Conservation (phyloP, 2,329 filamentous ascomycete species). For the Camillea tinctor region DNA sequence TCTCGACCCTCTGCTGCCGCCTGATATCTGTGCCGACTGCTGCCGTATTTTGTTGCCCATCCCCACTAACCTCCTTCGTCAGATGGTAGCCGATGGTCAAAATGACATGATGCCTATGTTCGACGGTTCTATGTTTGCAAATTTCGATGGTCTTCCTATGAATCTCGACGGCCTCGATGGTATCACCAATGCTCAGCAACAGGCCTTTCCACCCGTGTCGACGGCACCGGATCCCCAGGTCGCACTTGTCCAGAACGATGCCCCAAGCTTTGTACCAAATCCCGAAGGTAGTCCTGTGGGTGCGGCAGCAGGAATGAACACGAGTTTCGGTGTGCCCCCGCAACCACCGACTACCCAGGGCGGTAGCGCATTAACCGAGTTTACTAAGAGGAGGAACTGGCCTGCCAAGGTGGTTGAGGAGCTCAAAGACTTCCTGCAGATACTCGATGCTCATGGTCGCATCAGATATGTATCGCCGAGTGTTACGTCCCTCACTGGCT, state of each 20-base stretch:
- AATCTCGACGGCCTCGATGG: conserved; percentile 29
- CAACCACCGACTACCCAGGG: conserved; percentile 31
- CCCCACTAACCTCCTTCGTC: conserved; percentile 5
- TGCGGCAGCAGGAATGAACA: conserved; percentile 26
- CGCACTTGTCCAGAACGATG: conserved; percentile 20
- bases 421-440: conserved; percentile 83
- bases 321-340: conserved; percentile 30
- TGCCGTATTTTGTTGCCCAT: background rate
- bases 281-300: conserved; percentile 23
- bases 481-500: conserved; percentile 72
- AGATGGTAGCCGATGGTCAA: conserved; percentile 28
- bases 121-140: conserved; percentile 25
- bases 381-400: conserved; percentile 70
- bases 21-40: background rate
- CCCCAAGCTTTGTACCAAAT: conserved; percentile 19
- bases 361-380: conserved; percentile 53
- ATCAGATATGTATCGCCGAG: conserved; percentile 86
- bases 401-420: conserved; percentile 86
- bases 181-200: conserved; percentile 22
- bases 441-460: conserved; percentile 79
- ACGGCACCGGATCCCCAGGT: conserved; percentile 20
- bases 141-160: conserved; percentile 29
- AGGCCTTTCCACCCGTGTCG: conserved; percentile 17
- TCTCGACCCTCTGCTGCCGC: background rate
- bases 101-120: conserved; percentile 33